Percentiles rank a stretch among this genome's conserved stretches.
These are phyloP conservation scores for Syzygium malaccense DNA, from an alignment of 441 rosid species.

Conservation along the genomic window DNA sequence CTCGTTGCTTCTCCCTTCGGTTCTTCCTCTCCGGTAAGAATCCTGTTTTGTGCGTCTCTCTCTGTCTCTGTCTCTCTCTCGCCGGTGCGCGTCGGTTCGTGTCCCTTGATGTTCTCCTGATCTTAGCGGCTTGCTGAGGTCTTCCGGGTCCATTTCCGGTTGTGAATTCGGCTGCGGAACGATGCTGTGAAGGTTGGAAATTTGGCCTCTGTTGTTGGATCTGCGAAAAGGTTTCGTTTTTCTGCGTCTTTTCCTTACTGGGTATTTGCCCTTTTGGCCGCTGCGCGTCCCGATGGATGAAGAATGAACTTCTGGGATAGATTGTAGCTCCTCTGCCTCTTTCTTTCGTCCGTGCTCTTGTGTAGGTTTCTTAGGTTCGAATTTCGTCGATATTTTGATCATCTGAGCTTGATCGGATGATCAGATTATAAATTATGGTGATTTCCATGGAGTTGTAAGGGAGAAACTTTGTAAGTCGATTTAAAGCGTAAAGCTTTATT, in stretches of 20 bases:
- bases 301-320: neutral
- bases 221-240: neutral
- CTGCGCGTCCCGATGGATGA: neutral
- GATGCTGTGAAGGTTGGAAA: neutral
- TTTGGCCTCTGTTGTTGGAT: neutral
- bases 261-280: neutral
- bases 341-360: neutral
- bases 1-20: slow-evolving; percentile 4
- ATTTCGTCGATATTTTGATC: neutral
- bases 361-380: neutral
- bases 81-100: too few species aligned
- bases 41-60: neutral
- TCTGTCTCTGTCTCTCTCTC: too few species aligned
- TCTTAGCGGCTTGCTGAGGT: neutral
- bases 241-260: neutral
- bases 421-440: neutral
- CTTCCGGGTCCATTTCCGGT: neutral
- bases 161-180: neutral
- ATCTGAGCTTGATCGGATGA: neutral
- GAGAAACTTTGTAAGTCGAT: neutral
- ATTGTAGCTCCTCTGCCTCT: neutral
- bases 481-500: neutral
- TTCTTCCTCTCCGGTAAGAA: slow-evolving; percentile 21
- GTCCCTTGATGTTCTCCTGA: neutral
- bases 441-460: neutral